Evolutionary conservation across 768 basidiomycete genomes (phyloP), one percentile per base, ranked within the genome.

Genomic region (Suillus subluteus): DNA sequence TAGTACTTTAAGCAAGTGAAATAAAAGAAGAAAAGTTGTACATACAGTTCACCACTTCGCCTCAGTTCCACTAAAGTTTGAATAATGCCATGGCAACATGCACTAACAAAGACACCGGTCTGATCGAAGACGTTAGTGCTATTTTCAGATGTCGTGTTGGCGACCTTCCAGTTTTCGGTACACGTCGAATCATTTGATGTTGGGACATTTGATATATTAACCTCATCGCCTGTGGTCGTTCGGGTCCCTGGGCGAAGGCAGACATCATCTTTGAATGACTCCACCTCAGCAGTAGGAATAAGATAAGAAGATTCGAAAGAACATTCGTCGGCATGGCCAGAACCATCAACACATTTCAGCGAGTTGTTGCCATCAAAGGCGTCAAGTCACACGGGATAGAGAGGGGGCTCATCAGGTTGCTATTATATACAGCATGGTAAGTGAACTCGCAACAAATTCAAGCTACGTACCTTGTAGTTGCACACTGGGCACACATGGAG

Each of bases 401-500:
- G 71, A 2, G 65, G 30, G 0, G 73, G 72, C 61, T 83, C 79
- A 26, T 72, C 75, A 41, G 13, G 63, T 56, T 64, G 63, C 63
- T 64, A 13, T 11, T 4, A 50, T 6, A n/a, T n/a, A n/a, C 48
- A 26, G 23, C 6, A 6, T 50, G 5, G 13, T 50, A 50, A 50
- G 23, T 13, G 4, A 6, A 3, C 48, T 50, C 4, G 23, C 23
- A 26, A 50, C 3, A 6, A 50, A 2, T 44, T 26, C 50, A n/a
- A 50, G 18, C 32, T 18, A 13, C 61, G 11, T 62, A 81, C 75
- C 73, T 77, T 70, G 58, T 82, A 82, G 35, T 66, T 64, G 66
- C 82, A 83, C 0, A 79, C 65, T 0, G 78, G 76, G 66, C 82
- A 84, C 0, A 75, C 69, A 64, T 82, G 73, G 23, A 50, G 13